Conservation (phyloP, 2,329 filamentous ascomycete genomes). For the Aureobasidium melanogenum region DNA sequence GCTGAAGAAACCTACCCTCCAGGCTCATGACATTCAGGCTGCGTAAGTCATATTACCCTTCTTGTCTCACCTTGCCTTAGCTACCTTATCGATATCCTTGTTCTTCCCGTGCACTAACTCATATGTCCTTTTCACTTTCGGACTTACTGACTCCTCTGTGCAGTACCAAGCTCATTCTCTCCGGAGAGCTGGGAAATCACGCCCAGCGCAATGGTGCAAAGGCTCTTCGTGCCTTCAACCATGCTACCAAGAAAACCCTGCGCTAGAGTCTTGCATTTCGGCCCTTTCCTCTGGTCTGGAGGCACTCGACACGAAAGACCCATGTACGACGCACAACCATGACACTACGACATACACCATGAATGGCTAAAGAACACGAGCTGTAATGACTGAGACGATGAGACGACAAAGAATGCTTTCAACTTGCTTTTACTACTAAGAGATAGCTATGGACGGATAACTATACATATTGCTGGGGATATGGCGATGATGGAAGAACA, state of each 20-base stretch:
- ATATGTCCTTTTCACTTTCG: neutral
- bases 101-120: neutral
- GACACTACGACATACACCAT: neutral
- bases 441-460: neutral
- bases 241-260: neutral
- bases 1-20: neutral
- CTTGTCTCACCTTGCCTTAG: no score
- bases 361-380: neutral
- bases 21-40: neutral
- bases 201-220: neutral
- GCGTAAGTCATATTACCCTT: neutral
- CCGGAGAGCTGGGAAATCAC: neutral
- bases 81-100: neutral
- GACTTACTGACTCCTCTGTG: neutral
- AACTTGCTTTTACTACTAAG: neutral
- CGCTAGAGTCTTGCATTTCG: neutral
- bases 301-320: neutral
- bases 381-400: neutral
- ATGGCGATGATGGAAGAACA: neutral
- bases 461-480: neutral
- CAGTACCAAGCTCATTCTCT: neutral
- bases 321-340: no score
- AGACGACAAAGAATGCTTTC: neutral
- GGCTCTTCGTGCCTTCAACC: neutral
- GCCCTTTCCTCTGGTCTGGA: neutral